Conservation (phyloP, 257 asterid genomes). For the Penstemon barbatus region DNA sequence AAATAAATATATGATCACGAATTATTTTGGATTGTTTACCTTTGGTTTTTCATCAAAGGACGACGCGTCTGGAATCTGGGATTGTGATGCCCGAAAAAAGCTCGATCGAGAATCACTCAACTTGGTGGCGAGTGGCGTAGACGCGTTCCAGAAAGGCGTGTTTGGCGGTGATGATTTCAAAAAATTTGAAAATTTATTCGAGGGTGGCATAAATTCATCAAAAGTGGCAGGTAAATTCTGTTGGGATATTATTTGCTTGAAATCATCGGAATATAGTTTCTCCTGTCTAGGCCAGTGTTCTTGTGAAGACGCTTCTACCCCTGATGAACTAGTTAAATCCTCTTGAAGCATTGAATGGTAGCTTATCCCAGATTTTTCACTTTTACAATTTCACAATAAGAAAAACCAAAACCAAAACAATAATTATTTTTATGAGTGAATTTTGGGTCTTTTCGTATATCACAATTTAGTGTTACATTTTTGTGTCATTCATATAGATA, state of each 20-base stretch:
- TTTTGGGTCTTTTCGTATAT: too few species aligned
- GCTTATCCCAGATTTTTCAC: slow-evolving; percentile 42
- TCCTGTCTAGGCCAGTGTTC: slow-evolving; percentile 53
- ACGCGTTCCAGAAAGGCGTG: too few species aligned
- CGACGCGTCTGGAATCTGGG: too few species aligned
- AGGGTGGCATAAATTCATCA: slow-evolving; percentile 30
- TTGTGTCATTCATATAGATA: too few species aligned
- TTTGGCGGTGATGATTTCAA: neutral
- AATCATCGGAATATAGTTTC: slow-evolving; percentile 37
- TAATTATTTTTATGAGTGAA: neutral
- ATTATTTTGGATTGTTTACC: neutral
- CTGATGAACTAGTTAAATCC: slow-evolving; percentile 29
- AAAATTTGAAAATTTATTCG: slow-evolving; percentile 57
- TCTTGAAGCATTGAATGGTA: slow-evolving; percentile 48
- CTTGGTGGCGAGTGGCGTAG: slow-evolving; percentile 25
- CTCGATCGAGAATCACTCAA: too few species aligned
- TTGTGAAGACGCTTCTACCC: slow-evolving; percentile 33
- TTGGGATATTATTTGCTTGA: slow-evolving; percentile 44
- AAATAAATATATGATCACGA: too few species aligned
- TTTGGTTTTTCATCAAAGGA: slow-evolving; percentile 23
- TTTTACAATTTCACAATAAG: slow-evolving; percentile 32
- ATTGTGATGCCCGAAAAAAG: too few species aligned
- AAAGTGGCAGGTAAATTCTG: slow-evolving; percentile 33
- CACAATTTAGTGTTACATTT: too few species aligned
- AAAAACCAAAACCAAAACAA: neutral